A percentile compares a stretch with the other conserved stretches of the same genome.
Evolutionary conservation across 257 asterid species (phyloP).

Genomic region (Solanum boliviense): DNA sequence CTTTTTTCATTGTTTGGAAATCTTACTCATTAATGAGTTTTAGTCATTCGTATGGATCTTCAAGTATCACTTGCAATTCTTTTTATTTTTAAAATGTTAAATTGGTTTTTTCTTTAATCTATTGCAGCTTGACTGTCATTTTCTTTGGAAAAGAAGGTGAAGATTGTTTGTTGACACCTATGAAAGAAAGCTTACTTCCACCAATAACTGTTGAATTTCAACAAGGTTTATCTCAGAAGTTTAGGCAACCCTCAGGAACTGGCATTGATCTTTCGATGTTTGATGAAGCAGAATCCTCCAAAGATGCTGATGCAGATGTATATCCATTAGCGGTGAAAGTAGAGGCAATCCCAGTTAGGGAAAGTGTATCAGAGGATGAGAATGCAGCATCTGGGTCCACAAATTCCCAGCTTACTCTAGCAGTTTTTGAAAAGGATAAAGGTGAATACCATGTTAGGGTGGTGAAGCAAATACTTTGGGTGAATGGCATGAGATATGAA

Average conservation of each 20-base stretch:
- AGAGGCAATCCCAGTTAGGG: slow-evolving; percentile 39
- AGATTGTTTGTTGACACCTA: slow-evolving; percentile 64
- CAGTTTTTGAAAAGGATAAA: slow-evolving; percentile 68
- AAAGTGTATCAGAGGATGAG: slow-evolving; percentile 14
- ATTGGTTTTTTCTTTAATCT: background rate
- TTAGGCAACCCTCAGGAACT: slow-evolving; percentile 71
- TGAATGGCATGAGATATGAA: slow-evolving; percentile 75
- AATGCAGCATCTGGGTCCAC: slow-evolving; percentile 24
- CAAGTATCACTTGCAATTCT: background rate
- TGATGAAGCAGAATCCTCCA: slow-evolving; percentile 51
- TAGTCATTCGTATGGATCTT: background rate
- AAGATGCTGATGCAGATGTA: slow-evolving; percentile 47
- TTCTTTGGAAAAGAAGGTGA: slow-evolving; percentile 94
- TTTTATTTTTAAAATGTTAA: background rate
- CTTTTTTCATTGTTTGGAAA: background rate
- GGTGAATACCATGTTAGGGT: slow-evolving; percentile 64
- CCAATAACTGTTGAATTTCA: slow-evolving; percentile 57
- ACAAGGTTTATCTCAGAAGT: slow-evolving; percentile 81
- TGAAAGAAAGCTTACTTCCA: slow-evolving; percentile 51
- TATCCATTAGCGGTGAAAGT: slow-evolving; percentile 85
- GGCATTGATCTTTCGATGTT: slow-evolving; percentile 71
- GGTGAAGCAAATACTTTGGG: slow-evolving; percentile 80
- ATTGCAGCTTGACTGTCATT: slow-evolving; percentile 64
- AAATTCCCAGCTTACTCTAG: slow-evolving; percentile 80
- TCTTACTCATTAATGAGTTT: background rate